Percentiles rank a stretch among this genome's conserved stretches.
phyloP scores from a whole-genome alignment of 768 basidiomycete genomes.

The Hypsizygus marmoreus region DNA sequence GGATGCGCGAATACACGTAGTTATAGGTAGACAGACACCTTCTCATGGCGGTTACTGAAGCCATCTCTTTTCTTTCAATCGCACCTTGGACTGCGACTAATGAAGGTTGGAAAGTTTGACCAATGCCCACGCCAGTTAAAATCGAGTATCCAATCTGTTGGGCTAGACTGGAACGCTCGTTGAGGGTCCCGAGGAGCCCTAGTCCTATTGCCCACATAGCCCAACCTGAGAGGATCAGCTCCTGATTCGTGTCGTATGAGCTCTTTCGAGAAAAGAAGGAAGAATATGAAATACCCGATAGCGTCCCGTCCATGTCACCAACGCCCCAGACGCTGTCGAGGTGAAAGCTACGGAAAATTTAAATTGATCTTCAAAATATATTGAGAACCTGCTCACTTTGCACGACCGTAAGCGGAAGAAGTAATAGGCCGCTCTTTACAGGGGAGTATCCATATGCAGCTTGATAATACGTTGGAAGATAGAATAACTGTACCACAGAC shows the following conservation, averaged over 20 bases:
- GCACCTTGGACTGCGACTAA: constrained; percentile 24
- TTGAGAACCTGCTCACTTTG: constrained; percentile 36
- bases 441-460: constrained; percentile 57
- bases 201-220: constrained; percentile 23
- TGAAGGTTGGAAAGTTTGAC: constrained; percentile 24
- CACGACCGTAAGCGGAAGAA: constrained; percentile 55
- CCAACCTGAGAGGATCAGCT: constrained; percentile 22
- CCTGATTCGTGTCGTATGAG: constrained; percentile 7
- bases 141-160: constrained; percentile 21
- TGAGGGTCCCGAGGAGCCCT: constrained; percentile 18
- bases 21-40: constrained; percentile 6
- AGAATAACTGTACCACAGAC: constrained; percentile 53
- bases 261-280: neutral
- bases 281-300: constrained; percentile 36
- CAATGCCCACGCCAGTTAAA: constrained; percentile 22
- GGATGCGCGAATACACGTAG: neutral
- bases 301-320: constrained; percentile 51
- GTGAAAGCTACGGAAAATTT: constrained; percentile 8
- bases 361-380: neutral
- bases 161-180: constrained; percentile 15
- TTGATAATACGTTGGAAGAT: constrained; percentile 61
- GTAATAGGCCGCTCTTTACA: constrained; percentile 53
- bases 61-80: constrained; percentile 24
- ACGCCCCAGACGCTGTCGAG: constrained; percentile 37
- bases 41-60: constrained; percentile 21